Conservation (phyloP, 2,329 filamentous ascomycete genomes). For the Biscogniauxia sp. region DNA sequence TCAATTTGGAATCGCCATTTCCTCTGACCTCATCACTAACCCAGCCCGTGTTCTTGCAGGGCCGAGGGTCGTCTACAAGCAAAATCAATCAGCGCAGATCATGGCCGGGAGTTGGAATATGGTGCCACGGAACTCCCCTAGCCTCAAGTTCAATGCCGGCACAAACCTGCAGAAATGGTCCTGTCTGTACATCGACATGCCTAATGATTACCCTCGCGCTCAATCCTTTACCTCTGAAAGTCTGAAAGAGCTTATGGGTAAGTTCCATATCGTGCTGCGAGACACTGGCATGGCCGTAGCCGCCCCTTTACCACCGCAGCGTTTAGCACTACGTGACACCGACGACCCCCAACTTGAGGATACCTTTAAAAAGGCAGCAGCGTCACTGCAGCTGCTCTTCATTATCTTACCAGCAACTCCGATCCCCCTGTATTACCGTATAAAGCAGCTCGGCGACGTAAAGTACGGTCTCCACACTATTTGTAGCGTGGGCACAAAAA, state of each 20-base stretch:
- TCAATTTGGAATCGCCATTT: slow-evolving; percentile 42
- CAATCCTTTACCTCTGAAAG: not conserved
- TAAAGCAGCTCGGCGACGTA: slow-evolving; percentile 60
- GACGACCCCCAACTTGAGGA: not conserved
- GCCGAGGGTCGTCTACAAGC: slow-evolving; percentile 5
- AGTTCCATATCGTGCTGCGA: not conserved
- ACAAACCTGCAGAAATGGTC: not conserved
- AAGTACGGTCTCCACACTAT: slow-evolving; percentile 57
- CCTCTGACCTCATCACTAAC: slow-evolving; percentile 6
- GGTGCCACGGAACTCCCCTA: not conserved
- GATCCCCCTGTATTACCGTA: slow-evolving; percentile 48
- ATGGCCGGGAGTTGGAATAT: slow-evolving; percentile 12
- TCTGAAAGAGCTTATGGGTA: not conserved
- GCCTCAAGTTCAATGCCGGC: not conserved
- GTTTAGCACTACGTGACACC: not conserved
- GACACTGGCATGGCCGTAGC: not conserved
- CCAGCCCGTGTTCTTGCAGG: slow-evolving; percentile 4
- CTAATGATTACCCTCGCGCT: not conserved
- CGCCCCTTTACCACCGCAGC: not conserved
- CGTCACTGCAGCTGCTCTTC: slow-evolving; percentile 41
- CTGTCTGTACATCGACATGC: not conserved
- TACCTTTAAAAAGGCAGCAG: not conserved
- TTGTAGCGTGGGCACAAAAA: slow-evolving; percentile 52
- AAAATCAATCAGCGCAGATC: not conserved
- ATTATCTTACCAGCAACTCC: slow-evolving; percentile 45